These are phyloP conservation scores for Parmelia sp. DNA, from an alignment of 495 filamentous ascomycete species.

Conservation along the genomic window DNA sequence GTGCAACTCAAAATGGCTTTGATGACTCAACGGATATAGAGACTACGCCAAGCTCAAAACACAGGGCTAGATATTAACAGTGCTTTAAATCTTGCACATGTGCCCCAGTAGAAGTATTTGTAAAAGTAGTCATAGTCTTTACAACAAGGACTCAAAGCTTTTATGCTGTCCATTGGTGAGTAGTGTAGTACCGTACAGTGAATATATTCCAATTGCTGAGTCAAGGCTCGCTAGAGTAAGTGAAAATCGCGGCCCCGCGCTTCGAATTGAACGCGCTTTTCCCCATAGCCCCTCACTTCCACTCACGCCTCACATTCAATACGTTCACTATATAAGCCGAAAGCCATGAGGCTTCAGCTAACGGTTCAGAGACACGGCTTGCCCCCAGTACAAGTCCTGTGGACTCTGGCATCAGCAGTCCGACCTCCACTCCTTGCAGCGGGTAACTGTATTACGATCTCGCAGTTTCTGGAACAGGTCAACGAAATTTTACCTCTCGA, in stretches of 20 bases:
- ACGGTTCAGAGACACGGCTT: constrained; percentile 74
- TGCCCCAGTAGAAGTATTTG: neutral
- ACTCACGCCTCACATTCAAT: neutral
- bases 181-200: neutral
- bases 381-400: constrained; percentile 69
- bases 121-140: neutral
- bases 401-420: constrained; percentile 47
- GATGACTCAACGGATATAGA: constrained; percentile 18
- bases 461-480: constrained; percentile 75
- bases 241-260: neutral
- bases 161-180: neutral
- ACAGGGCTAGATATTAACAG: constrained; percentile 13
- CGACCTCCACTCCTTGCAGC: constrained; percentile 42
- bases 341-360: constrained; percentile 71
- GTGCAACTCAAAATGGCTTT: constrained; percentile 14
- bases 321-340: neutral
- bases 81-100: neutral
- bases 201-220: too few species aligned
- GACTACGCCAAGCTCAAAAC: constrained; percentile 7
- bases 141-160: neutral
- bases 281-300: neutral
- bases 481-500: constrained; percentile 82
- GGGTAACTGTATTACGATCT: constrained; percentile 57
- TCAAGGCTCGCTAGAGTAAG: neutral
- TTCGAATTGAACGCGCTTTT: constrained; percentile 4